phyloP scores from a whole-genome alignment of 179 eudicot genomes.

The Vitellaria paradoxa region DNA sequence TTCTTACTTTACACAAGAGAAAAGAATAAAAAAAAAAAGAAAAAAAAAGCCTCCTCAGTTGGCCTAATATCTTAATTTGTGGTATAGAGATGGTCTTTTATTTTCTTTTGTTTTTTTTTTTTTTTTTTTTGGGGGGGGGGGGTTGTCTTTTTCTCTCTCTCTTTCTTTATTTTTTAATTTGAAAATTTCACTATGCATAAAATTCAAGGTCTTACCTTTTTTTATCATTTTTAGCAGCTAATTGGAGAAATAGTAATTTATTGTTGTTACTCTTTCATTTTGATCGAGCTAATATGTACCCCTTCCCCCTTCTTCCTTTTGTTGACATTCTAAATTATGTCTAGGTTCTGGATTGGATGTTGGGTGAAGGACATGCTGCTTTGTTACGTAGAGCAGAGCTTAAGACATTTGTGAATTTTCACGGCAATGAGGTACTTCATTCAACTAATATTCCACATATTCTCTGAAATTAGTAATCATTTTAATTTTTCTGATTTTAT shows the following conservation, averaged over 20 bases:
- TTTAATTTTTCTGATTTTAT: constrained; percentile 4
- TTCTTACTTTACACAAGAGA: neutral
- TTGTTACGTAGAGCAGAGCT: constrained; percentile 93
- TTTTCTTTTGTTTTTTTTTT: neutral
- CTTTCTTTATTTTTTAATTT: neutral
- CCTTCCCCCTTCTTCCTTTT: neutral
- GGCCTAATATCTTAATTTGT: neutral
- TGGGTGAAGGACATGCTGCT: constrained; percentile 88
- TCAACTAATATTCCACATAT: neutral
- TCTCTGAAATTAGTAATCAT: neutral
- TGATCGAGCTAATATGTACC: neutral
- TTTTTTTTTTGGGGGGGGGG: no score
- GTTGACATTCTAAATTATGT: constrained; percentile 5
- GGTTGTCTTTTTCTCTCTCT: neutral
- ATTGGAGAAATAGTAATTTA: neutral
- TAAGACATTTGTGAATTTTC: constrained; percentile 91
- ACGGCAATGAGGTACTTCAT: constrained; percentile 82
- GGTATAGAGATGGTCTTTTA: neutral
- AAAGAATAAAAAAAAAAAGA: no score
- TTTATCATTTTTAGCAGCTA: neutral
- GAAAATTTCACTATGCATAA: neutral
- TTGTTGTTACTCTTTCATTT: neutral
- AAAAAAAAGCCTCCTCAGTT: neutral
- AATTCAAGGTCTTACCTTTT: neutral
- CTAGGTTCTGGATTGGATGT: constrained; percentile 94